Percentiles rank a stretch among this genome's conserved stretches.
Evolutionary conservation across 768 basidiomycete genomes (phyloP).

Genomic region (Obba rivulosa): DNA sequence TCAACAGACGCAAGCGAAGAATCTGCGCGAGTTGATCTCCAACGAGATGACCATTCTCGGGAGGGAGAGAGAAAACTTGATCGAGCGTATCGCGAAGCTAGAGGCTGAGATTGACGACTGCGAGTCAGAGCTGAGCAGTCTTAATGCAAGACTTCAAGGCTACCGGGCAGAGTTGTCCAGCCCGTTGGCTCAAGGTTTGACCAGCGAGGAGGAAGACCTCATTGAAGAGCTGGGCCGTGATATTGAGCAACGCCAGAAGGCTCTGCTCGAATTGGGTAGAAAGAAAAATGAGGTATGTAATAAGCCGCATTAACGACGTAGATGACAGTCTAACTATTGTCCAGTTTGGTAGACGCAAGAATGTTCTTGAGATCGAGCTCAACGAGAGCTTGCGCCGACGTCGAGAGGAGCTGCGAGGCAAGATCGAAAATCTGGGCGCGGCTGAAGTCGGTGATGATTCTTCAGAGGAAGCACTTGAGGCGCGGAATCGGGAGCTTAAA

Average conservation of each 20-base stretch:
- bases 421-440: constrained; percentile 73
- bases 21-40: constrained; percentile 59
- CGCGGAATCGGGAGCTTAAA: constrained; percentile 63
- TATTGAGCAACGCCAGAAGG: constrained; percentile 68
- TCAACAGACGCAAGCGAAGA: constrained; percentile 66
- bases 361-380: constrained; percentile 85
- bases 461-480: constrained; percentile 63
- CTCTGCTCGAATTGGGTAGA: constrained; percentile 62
- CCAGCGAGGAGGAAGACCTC: constrained; percentile 59
- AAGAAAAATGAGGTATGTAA: constrained; percentile 62
- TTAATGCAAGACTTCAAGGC: constrained; percentile 58
- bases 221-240: constrained; percentile 70
- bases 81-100: constrained; percentile 52
- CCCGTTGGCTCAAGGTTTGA: constrained; percentile 71
- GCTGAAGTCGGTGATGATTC: constrained; percentile 48
- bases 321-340: not conserved
- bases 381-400: constrained; percentile 82
- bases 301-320: not conserved
- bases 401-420: constrained; percentile 69
- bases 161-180: constrained; percentile 66
- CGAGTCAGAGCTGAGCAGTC: constrained; percentile 59
- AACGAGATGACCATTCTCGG: constrained; percentile 55
- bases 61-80: constrained; percentile 67
- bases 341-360: constrained; percentile 53
- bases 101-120: constrained; percentile 68